phyloP scores from a whole-genome alignment of 192 early-diverging fungal species.

The Umbelopsis ramanniana region DNA sequence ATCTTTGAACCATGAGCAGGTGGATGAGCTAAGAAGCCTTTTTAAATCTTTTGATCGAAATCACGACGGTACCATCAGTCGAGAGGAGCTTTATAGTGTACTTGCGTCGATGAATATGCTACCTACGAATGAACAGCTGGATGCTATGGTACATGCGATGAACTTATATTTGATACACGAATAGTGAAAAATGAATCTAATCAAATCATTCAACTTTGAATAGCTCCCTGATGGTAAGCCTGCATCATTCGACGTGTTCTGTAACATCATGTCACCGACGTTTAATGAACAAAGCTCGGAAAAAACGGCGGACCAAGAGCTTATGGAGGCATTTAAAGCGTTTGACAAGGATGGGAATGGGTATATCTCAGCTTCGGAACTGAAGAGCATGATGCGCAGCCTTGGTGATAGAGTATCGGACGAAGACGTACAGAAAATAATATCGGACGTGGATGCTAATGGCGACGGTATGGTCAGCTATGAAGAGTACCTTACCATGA shows the following conservation, averaged over 20 bases:
- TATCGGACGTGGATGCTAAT: slow-evolving; percentile 34
- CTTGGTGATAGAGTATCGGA: slow-evolving; percentile 34
- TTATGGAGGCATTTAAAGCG: slow-evolving; percentile 37
- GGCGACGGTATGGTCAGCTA: slow-evolving; percentile 42
- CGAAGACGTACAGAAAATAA: slow-evolving; percentile 35
- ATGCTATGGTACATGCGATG: slow-evolving; percentile 82
- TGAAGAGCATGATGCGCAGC: slow-evolving; percentile 35
- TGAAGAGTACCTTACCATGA: slow-evolving; percentile 42
- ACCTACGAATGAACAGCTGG: slow-evolving; percentile 69
- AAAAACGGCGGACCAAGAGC: slow-evolving; percentile 26
- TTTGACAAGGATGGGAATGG: slow-evolving; percentile 45
- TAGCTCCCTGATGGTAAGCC: neutral
- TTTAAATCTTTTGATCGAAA: slow-evolving; percentile 56
- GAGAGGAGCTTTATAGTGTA: slow-evolving; percentile 42
- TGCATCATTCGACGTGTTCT: slow-evolving; percentile 60
- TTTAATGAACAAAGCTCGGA: slow-evolving; percentile 12
- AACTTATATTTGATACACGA: slow-evolving; percentile 58
- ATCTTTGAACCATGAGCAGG: slow-evolving; percentile 12
- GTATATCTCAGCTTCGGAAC: slow-evolving; percentile 30
- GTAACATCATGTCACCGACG: slow-evolving; percentile 55
- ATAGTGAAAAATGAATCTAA: neutral
- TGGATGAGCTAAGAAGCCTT: slow-evolving; percentile 37
- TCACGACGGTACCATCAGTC: slow-evolving; percentile 42
- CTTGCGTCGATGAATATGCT: slow-evolving; percentile 63
- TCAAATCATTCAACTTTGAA: neutral